Conservation (phyloP, 2,329 filamentous ascomycete genomes). For the Diplocarpon mali region DNA sequence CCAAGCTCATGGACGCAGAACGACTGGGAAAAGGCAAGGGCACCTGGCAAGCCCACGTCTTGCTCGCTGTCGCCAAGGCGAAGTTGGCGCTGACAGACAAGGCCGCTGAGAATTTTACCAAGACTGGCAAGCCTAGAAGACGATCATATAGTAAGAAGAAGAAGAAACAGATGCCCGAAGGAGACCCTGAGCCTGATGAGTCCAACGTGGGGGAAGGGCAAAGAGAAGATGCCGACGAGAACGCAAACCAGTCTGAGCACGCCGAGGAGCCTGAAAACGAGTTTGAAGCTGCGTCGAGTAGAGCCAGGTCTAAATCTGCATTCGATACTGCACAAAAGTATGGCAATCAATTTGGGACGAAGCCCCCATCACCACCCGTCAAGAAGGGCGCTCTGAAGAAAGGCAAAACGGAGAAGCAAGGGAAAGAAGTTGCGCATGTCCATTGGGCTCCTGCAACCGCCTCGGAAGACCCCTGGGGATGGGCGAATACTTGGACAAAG, state of each 20-base stretch:
- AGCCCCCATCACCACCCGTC: neutral
- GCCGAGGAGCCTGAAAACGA: no score
- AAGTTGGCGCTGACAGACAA: conserved; percentile 2
- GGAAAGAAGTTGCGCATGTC: neutral
- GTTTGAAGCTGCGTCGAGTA: no score
- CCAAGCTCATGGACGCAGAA: conserved; percentile 9
- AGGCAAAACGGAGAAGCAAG: neutral
- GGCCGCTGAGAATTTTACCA: neutral
- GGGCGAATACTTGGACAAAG: neutral
- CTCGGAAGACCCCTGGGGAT: neutral
- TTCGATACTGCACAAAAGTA: no score
- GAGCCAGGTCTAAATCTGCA: no score
- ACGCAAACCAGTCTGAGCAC: no score
- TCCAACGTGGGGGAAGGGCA: neutral
- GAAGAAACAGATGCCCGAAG: neutral
- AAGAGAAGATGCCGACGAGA: no score
- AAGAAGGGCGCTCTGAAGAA: neutral
- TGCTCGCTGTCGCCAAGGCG: neutral
- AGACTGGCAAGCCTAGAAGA: neutral
- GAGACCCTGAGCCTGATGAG: neutral
- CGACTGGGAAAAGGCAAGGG: conserved; percentile 5
- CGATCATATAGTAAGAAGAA: neutral
- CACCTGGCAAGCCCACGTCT: conserved; percentile 8
- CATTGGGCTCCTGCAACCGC: neutral
- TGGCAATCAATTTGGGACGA: neutral